Conservation (phyloP, 148 eudicot species). For the Rhododendron griersonianum region DNA sequence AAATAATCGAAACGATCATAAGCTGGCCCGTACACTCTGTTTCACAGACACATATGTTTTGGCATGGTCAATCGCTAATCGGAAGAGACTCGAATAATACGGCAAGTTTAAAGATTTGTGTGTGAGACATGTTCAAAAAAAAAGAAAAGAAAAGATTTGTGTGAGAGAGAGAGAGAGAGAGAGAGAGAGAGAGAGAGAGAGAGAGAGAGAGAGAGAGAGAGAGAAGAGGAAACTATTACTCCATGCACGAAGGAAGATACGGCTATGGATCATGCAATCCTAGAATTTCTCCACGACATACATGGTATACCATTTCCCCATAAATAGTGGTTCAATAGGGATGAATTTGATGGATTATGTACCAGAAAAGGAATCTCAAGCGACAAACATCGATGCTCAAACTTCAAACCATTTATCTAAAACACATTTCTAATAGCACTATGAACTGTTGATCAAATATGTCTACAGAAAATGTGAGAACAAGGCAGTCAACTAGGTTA, state of each 20-base stretch:
- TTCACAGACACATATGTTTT: not conserved
- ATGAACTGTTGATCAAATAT: not conserved
- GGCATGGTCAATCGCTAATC: not conserved
- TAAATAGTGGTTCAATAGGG: not conserved
- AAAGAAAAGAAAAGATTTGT: not conserved
- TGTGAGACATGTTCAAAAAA: not conserved
- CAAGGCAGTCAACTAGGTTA: not conserved
- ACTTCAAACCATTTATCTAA: not conserved
- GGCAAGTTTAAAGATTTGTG: not conserved
- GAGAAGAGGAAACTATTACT: not conserved
- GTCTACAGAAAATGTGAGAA: not conserved
- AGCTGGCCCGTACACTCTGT: not conserved
- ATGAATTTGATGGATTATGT: not conserved
- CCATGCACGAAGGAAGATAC: not conserved
- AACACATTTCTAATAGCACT: not conserved
- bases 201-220: not conserved
- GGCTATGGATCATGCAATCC: not conserved
- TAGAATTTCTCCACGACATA: not conserved
- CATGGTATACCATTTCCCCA: not conserved
- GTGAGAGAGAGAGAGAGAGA: not conserved
- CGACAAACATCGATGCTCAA: not conserved
- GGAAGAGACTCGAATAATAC: not conserved
- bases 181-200: not conserved
- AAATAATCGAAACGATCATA: not conserved
- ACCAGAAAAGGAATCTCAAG: not conserved